Conservation (phyloP, 2,329 filamentous ascomycete genomes). For the Colletotrichum coccodes region DNA sequence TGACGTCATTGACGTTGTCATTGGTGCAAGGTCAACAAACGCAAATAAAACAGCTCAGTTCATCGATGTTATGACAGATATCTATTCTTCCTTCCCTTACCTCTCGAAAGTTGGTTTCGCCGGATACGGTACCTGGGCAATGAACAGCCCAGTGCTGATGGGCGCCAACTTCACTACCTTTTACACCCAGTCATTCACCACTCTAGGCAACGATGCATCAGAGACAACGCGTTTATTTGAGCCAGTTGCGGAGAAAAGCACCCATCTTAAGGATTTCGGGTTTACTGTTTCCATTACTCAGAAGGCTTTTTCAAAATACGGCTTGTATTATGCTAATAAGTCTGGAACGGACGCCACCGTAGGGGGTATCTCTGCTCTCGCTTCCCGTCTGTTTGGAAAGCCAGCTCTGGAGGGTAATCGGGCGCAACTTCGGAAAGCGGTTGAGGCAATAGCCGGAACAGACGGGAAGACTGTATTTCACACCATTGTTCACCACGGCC, state of each 20-base stretch:
- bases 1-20: slow-evolving; percentile 54
- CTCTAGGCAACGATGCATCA: not conserved
- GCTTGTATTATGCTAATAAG: slow-evolving; percentile 2
- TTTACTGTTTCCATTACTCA: slow-evolving; percentile 3
- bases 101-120: slow-evolving; percentile 12
- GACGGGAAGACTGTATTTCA: slow-evolving; percentile 2
- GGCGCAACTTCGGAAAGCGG: not conserved
- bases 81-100: slow-evolving; percentile 1
- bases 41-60: slow-evolving; percentile 15
- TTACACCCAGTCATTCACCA: slow-evolving; percentile 6
- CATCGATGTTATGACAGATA: slow-evolving; percentile 7
- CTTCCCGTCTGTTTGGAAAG: not conserved
- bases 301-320: slow-evolving; percentile 2
- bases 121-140: slow-evolving; percentile 25
- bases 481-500: slow-evolving; percentile 17
- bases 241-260: not conserved
- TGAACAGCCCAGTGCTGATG: not conserved
- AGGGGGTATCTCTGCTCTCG: not conserved
- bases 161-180: slow-evolving; percentile 12
- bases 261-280: not conserved
- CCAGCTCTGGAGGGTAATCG: not conserved
- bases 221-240: not conserved
- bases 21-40: slow-evolving; percentile 37
- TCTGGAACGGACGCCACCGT: not conserved
- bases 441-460: slow-evolving; percentile 5